These are phyloP conservation scores for Encephalitozoon cuniculi DNA, from an alignment of 371 early-diverging fungal species.

Conservation along the genomic window DNA sequence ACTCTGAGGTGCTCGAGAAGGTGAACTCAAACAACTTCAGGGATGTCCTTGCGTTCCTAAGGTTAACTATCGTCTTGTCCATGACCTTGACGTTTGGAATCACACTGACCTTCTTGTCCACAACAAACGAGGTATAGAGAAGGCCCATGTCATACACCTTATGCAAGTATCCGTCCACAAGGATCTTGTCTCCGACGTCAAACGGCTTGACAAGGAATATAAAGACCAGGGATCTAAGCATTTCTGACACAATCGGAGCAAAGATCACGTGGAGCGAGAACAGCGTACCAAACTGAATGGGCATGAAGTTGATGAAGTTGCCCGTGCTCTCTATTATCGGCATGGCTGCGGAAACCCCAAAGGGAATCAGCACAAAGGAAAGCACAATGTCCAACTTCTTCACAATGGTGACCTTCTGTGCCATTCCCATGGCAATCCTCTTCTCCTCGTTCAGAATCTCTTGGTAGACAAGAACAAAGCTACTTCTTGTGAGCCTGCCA, in stretches of 20 bases:
- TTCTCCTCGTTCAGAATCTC: constrained; percentile 34
- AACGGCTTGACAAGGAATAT: constrained; percentile 52
- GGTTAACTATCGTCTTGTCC: constrained; percentile 43
- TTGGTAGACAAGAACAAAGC: constrained; percentile 30
- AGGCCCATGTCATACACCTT: constrained; percentile 48
- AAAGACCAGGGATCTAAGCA: constrained; percentile 48
- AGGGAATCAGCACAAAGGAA: not conserved
- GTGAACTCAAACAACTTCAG: constrained; percentile 21
- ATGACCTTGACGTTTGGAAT: constrained; percentile 40
- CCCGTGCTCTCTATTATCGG: not conserved
- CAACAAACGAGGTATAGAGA: constrained; percentile 36
- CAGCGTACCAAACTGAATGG: constrained; percentile 16
- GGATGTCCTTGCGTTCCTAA: constrained; percentile 17
- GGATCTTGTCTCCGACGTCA: constrained; percentile 53
- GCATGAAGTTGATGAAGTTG: constrained; percentile 7
- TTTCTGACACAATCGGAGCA: constrained; percentile 26
- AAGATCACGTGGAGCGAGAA: constrained; percentile 42
- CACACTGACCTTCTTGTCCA: constrained; percentile 4
- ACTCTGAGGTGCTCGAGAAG: constrained; percentile 4
- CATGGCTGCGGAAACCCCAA: not conserved
- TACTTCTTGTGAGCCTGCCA: constrained; percentile 12
- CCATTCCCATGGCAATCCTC: constrained; percentile 20
- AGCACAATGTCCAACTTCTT: constrained; percentile 23
- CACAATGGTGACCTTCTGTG: constrained; percentile 35
- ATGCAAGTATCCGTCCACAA: constrained; percentile 24